Conservation (phyloP, 768 basidiomycete genomes). For the Vararia minispora region DNA sequence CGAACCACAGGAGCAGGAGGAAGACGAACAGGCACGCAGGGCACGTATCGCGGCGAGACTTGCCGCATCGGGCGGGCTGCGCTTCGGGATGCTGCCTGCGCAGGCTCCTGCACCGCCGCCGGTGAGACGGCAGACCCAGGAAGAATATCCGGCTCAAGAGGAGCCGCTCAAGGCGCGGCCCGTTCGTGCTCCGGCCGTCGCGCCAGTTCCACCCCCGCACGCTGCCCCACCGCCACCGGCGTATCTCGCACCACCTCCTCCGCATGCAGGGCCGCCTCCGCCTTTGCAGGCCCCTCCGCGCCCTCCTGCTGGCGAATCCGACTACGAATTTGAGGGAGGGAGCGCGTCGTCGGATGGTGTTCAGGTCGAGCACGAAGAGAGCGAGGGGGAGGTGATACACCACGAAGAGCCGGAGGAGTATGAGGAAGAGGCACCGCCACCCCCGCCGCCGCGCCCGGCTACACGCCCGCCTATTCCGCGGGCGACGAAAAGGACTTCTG, state of each 20-base stretch:
- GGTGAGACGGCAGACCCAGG: slow-evolving; percentile 1
- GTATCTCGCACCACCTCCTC: slow-evolving; percentile 11
- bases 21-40: slow-evolving; percentile 49
- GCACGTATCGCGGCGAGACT: slow-evolving; percentile 43
- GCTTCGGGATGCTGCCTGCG: slow-evolving; percentile 42
- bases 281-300: slow-evolving; percentile 21
- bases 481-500: slow-evolving; percentile 1
- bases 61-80: slow-evolving; percentile 45
- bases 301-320: slow-evolving; percentile 33
- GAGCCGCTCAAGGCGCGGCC: neutral
- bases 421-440: slow-evolving; percentile 34
- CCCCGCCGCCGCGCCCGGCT: slow-evolving; percentile 25
- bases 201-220: slow-evolving; percentile 8
- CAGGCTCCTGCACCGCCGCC: slow-evolving; percentile 18
- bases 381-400: slow-evolving; percentile 57
- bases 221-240: slow-evolving; percentile 12
- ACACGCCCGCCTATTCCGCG: slow-evolving; percentile 9
- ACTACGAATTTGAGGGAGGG: slow-evolving; percentile 28
- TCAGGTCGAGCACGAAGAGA: slow-evolving; percentile 59
- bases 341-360: slow-evolving; percentile 48
- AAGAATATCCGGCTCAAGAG: slow-evolving; percentile 10
- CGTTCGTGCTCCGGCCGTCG: neutral
- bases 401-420: slow-evolving; percentile 41
- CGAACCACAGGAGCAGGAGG: slow-evolving; percentile 32
- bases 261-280: slow-evolving; percentile 15